Base-by-base conservation (phyloP, 164 flowering plant species). In the Nymphaea colorata region DNA sequence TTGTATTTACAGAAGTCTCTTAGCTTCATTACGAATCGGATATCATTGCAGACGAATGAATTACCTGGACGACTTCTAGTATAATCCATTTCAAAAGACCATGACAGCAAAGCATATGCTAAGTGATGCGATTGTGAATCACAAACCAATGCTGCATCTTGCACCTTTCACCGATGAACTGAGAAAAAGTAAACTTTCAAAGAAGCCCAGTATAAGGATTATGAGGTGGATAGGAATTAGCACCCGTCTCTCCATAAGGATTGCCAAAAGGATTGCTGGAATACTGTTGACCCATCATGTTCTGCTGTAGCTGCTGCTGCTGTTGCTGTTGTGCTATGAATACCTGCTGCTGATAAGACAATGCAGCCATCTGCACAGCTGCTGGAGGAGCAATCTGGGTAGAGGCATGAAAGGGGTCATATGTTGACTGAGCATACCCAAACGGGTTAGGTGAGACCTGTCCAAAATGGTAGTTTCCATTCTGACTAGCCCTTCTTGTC, bases 391-490 rank as follows among this genome's bases (percentile, higher is more conserved):
- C 64, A 3, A 71, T 53, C 57, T 67, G 62, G 47, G 51, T 64
- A 66, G 71, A 71, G 17, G 75, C 72, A 44, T 10, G 67, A 59
- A 77, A 73, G 5, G 72, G 77, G 62, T 71, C 79, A 47, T 72
- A 74, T 44, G 68, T 17, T 41, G 53, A 42, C 14, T 47, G 80
- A 15, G 59, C 74, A 41, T 51, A 61, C 66, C 68, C 78, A 41
- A 73, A 82, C 44, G 80, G 85, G 67, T 78, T 82, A 3, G 73
- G 70, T 25, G 76, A 62, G 25, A 64, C 67, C 73, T 69, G 75
- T 8, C 68, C 75, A 43, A 60, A 25, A 18, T 77, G 70, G 45
- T 69, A 70, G 65, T 70, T 64, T 41, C 64, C 76, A 44, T 75
- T 73, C 70, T 69, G 67, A 51, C 69, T 79, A 36, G 73, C 8